Conservation (phyloP, 768 basidiomycete species). For the Thelephora ganbajun region DNA sequence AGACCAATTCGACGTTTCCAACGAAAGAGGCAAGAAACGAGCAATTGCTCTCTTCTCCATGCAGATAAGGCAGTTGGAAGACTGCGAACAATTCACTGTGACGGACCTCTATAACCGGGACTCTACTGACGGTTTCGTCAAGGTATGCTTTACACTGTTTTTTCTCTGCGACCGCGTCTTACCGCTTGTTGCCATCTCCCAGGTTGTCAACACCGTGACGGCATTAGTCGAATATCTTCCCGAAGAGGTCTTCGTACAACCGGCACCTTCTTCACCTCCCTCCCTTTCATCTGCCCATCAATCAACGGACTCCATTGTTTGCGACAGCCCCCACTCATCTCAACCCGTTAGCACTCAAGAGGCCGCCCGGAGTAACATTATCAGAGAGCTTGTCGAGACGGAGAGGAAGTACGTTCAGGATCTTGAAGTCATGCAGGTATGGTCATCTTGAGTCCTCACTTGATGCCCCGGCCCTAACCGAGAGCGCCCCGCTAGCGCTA, state of each 20-base stretch:
- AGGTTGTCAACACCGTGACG: conserved; percentile 87
- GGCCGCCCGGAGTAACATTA: conserved; percentile 44
- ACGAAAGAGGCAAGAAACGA: conserved; percentile 79
- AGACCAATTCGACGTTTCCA: conserved; percentile 47
- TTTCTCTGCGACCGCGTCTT: conserved; percentile 1
- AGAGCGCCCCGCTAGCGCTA: conserved; percentile 53
- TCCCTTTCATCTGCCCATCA: conserved; percentile 35
- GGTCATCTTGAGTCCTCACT: conserved; percentile 2
- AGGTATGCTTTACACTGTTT: conserved; percentile 37
- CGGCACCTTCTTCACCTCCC: conserved; percentile 40
- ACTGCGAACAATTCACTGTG: conserved; percentile 77
- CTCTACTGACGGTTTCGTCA: conserved; percentile 89
- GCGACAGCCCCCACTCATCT: conserved; percentile 25
- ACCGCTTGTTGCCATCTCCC: conserved; percentile 4
- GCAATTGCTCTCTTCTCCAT: conserved; percentile 88
- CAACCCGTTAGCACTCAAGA: conserved; percentile 45
- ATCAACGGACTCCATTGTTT: conserved; percentile 41
- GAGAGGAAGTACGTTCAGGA: conserved; percentile 96
- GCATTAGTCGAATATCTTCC: conserved; percentile 72
- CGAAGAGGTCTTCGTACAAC: conserved; percentile 48
- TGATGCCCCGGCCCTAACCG: conserved; percentile 1
- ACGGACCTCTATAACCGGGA: conserved; percentile 84
- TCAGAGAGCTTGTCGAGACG: conserved; percentile 85
- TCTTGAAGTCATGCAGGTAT: conserved; percentile 88
- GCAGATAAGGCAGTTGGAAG: conserved; percentile 60